Base-by-base conservation (phyloP, 2,329 filamentous ascomycete species). In the Epichloe sp. region DNA sequence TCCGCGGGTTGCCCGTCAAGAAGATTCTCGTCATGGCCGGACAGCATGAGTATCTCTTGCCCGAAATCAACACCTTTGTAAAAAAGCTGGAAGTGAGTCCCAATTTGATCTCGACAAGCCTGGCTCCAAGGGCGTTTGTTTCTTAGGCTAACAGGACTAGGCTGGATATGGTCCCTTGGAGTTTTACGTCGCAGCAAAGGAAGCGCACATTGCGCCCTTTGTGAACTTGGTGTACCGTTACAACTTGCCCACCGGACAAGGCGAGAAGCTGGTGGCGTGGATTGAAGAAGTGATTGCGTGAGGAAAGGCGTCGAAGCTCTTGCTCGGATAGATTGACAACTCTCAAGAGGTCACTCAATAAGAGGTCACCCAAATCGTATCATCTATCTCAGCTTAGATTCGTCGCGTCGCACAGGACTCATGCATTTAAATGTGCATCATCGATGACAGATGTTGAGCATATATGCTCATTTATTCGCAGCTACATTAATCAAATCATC, bases 181-280 rank as follows among this genome's bases (percentile, higher is more conserved):
- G 40, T 47, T 57, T 2, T 54, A 58, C 34, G 41, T 56, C 12
- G 57, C 55, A 3, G 49, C 50, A 7, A 17, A 53, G 5, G 57
- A 59, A 38, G 54, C 53, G 34, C 57, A 59, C 34, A 52, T 57
- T 31, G 57, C 57, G 40, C 55, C 54, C 0, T 53, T 59, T 7
- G 52, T 54, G 21, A 59, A 59, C 36, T 49, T 58, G 11, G 36
- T 50, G 14, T 54, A 51, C 17, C 42, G 47, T 23, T 45, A 55
- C 19, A 48, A 47, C 11, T 48, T 44, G 11, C 56, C 57, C 42
- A 59, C 56, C 2, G 47, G 52, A 15, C 57, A 59, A 44, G 57
- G 56, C 1, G 54, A 54, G 51, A 58, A 52, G 52, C 44, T 59
- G 15, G 54, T 57, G 44, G 37, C 47, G 7, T 59, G 57, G 57